Evolutionary conservation across 805 yeast species (phyloP), one percentile per base, ranked within the genome.

Genomic region (Nadsonia fulvescens): DNA sequence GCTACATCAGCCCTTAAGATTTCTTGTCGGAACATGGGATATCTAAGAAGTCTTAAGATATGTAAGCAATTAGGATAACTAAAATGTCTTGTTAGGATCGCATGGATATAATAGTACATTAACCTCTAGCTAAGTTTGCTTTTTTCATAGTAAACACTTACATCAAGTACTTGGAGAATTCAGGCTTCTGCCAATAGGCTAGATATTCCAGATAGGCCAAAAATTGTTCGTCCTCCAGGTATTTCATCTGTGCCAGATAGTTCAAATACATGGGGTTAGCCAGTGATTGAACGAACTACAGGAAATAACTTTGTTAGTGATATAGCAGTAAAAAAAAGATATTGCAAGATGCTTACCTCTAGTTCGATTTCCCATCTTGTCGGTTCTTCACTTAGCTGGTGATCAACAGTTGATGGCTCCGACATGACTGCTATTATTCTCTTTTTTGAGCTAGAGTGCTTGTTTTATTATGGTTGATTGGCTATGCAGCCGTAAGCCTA

Each of bases 61-160:
- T 79, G 89, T 9, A 86, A 58, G 44, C 94, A 75, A 46, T 86
- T 78, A 3, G 98, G 96, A 76, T 12, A n/a, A n/a, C 62, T 61
- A 5, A 41, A 38, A 29, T 48, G 44, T 27, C 43, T 48, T 21
- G 11, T 23, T 6, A 5, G 5, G 6, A 12, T 20, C 14, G 10
- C n/a, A n/a, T n/a, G n/a, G n/a, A n/a, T n/a, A n/a, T n/a, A n/a
- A n/a, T n/a, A n/a, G n/a, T n/a, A n/a, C n/a, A n/a, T n/a, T n/a
- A n/a, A n/a, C n/a, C n/a, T n/a, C n/a, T n/a, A n/a, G n/a, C n/a
- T n/a, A n/a, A n/a, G n/a, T n/a, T n/a, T n/a, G n/a, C n/a, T n/a
- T n/a, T n/a, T n/a, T n/a, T 12, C n/a, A 7, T 11, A 10, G 13
- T 5, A 10, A 8, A 8, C 38, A 47, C 25, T 14, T n/a, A 65